These are phyloP conservation scores for Carex parvula DNA, from an alignment of 176 grass and related monocot genomes.

Conservation along the genomic window DNA sequence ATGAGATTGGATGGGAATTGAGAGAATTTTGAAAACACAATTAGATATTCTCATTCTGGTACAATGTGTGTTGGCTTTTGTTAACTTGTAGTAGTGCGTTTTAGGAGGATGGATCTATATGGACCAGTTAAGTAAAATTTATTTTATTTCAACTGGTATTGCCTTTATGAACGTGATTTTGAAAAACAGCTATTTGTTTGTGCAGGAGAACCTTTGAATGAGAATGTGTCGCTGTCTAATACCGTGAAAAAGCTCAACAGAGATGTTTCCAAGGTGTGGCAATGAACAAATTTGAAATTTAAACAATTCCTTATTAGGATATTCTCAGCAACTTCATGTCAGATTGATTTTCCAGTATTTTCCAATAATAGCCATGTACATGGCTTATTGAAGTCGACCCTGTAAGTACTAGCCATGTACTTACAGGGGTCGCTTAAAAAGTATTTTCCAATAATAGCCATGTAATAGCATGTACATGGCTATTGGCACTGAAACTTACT, in stretches of 20 bases:
- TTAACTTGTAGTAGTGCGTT: background rate
- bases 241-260: slow-evolving; percentile 67
- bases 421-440: too few relatives aligned
- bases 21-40: background rate
- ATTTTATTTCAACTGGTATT: background rate
- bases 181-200: background rate
- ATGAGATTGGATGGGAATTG: background rate
- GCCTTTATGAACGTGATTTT: background rate
- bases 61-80: background rate
- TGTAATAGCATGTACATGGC: too few relatives aligned
- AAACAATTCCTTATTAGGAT: background rate
- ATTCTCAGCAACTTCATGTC: background rate
- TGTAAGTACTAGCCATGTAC: too few relatives aligned
- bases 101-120: background rate
- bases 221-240: slow-evolving; percentile 57
- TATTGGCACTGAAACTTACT: background rate
- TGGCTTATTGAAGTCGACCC: too few relatives aligned
- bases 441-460: too few relatives aligned
- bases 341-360: background rate
- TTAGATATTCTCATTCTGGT: background rate
- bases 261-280: slow-evolving; percentile 75
- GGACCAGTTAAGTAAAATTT: background rate
- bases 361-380: background rate
- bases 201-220: slow-evolving; percentile 62
- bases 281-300: background rate